A percentile compares a stretch with the other conserved stretches of the same genome.
Evolutionary conservation across 768 basidiomycete genomes (phyloP).

Genomic region (Tylopilus vinaceipallidus): DNA sequence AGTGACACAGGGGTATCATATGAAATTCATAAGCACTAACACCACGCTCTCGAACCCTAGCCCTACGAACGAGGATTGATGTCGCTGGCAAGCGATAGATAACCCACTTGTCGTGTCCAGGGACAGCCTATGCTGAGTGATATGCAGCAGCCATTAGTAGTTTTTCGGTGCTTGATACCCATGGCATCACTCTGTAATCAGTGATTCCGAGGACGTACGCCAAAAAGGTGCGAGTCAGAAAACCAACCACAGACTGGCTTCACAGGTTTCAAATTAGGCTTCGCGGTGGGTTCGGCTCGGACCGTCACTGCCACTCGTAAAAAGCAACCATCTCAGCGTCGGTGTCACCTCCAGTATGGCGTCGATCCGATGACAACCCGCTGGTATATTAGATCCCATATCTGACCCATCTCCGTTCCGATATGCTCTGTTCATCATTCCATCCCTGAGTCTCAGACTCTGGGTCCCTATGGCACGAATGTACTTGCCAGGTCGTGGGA

Average conservation of each 20-base stretch:
- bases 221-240: neutral
- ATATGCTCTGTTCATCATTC: conserved; percentile 6
- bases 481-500: neutral
- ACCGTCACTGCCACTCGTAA: too few relatives aligned
- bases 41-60: neutral
- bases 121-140: conserved; percentile 2
- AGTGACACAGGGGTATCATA: neutral
- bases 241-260: neutral
- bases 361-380: neutral
- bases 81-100: neutral
- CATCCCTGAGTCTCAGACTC: neutral
- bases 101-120: conserved; percentile 3
- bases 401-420: neutral
- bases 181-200: conserved; percentile 10
- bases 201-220: conserved; percentile 6
- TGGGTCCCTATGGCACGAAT: conserved; percentile 17
- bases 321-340: too few relatives aligned
- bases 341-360: neutral
- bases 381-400: neutral
- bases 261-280: conserved; percentile 8
- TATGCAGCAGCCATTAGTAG: neutral
- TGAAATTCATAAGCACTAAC: conserved; percentile 13
- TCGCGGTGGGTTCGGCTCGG: neutral
- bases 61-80: conserved; percentile 7
- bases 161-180: neutral